phyloP scores from a whole-genome alignment of 164 flowering plant species.

The Liriodendron chinense region DNA sequence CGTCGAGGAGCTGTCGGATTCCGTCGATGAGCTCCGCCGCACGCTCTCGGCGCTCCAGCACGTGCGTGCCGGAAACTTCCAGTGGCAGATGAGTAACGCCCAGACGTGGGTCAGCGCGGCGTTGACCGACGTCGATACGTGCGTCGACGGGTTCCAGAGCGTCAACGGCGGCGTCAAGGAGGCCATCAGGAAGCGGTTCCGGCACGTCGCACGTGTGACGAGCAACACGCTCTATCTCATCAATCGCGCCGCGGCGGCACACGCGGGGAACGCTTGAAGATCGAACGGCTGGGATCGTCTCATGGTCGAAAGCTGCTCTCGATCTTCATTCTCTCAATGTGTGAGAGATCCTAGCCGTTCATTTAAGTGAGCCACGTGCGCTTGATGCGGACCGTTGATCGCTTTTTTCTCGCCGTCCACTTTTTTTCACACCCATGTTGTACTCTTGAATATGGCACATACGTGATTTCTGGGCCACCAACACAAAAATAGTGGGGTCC shows the following conservation, averaged over 20 bases:
- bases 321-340: too few species aligned
- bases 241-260: conserved; percentile 47
- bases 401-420: too few species aligned
- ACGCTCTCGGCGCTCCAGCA: conserved; percentile 49
- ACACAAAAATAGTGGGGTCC: too few species aligned
- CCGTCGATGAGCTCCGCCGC: conserved; percentile 48
- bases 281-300: neutral
- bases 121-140: conserved; percentile 67
- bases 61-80: conserved; percentile 33
- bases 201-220: conserved; percentile 52
- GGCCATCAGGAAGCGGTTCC: conserved; percentile 36
- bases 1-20: conserved; percentile 53
- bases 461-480: too few species aligned
- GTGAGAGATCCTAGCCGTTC: too few species aligned
- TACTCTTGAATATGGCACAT: too few species aligned
- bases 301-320: neutral
- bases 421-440: too few species aligned
- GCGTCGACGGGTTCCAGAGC: conserved; percentile 61
- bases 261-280: neutral
- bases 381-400: too few species aligned
- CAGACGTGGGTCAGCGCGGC: conserved; percentile 86
- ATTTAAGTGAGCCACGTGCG: too few species aligned
- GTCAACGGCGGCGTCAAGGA: conserved; percentile 44
- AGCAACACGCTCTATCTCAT: conserved; percentile 76
- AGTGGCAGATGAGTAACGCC: conserved; percentile 61